Percentiles rank a stretch among this genome's conserved stretches.
Conservation (phyloP, 164 flowering plant species). For the Brasenia schreberi region DNA sequence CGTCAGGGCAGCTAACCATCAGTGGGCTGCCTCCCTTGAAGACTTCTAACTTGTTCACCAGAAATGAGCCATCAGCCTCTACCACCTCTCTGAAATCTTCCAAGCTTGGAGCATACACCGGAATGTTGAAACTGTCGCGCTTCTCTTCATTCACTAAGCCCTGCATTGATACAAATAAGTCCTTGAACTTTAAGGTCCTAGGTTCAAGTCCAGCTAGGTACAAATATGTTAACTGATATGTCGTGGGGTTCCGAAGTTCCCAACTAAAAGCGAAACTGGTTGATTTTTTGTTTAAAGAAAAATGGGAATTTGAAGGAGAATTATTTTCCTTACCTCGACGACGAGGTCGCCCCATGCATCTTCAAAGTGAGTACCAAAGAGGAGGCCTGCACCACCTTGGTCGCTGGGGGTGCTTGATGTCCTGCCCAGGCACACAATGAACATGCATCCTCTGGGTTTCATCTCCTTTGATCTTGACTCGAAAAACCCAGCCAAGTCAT, state of each 20-base stretch:
- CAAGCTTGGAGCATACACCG: conserved; percentile 72
- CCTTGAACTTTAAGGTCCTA: not conserved
- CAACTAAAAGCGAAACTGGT: not conserved
- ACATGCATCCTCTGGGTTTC: conserved; percentile 74
- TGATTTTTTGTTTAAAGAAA: too few species aligned
- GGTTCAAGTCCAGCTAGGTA: not conserved
- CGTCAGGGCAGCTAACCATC: conserved; percentile 54
- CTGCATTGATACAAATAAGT: conserved; percentile 13
- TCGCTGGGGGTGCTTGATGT: conserved; percentile 68
- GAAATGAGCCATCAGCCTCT: conserved; percentile 55
- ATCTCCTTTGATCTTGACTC: conserved; percentile 45
- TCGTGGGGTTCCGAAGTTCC: not conserved
- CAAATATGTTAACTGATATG: not conserved
- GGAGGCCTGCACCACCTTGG: conserved; percentile 83
- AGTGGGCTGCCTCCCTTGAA: conserved; percentile 83
- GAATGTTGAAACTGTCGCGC: conserved; percentile 76
- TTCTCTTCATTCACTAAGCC: conserved; percentile 41
- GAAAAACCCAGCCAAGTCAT: conserved; percentile 48
- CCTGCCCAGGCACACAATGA: conserved; percentile 67
- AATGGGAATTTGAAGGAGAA: too few species aligned
- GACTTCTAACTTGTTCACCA: conserved; percentile 51
- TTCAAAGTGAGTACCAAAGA: conserved; percentile 86
- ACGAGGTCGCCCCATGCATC: conserved; percentile 88
- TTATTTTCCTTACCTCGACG: conserved; percentile 21
- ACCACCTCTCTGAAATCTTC: conserved; percentile 86